Percentiles rank a stretch among this genome's conserved stretches.
These are phyloP conservation scores for Puccinia triticina DNA, from an alignment of 1,284 basidiomycete species.

Conservation along the genomic window DNA sequence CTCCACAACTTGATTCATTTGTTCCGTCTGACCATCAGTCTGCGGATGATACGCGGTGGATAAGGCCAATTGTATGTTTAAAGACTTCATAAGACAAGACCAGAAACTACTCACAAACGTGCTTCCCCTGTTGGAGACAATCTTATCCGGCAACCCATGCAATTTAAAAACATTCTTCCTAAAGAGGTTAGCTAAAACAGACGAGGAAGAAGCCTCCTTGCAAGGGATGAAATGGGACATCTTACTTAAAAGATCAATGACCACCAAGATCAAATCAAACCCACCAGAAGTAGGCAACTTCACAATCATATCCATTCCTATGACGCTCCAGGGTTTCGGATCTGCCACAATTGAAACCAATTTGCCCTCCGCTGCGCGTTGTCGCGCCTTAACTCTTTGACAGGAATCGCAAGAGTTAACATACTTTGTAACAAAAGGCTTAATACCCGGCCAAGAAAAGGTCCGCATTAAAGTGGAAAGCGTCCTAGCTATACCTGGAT, in stretches of 20 bases:
- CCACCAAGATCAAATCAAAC: no score
- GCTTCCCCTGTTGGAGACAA: slow-evolving; percentile 10
- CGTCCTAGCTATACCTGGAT: not conserved
- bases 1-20: not conserved
- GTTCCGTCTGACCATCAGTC: no score
- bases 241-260: no score
- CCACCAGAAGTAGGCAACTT: no score
- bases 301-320: no score
- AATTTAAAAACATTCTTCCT: no score
- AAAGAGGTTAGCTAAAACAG: no score
- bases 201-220: no score
- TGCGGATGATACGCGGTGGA: no score
- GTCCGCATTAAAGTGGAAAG: not conserved
- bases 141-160: slow-evolving; percentile 12
- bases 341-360: not conserved
- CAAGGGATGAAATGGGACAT: no score
- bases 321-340: no score
- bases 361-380: slow-evolving; percentile 60
- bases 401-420: slow-evolving; percentile 59
- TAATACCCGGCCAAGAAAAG: no score
- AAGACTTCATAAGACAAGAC: not conserved
- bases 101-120: slow-evolving; percentile 17
- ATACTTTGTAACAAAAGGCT: not conserved
- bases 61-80: not conserved
- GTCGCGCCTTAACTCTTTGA: slow-evolving; percentile 58